Evolutionary conservation across 495 filamentous ascomycete species (phyloP).

Genomic region (Penicillium ochrochloron): DNA sequence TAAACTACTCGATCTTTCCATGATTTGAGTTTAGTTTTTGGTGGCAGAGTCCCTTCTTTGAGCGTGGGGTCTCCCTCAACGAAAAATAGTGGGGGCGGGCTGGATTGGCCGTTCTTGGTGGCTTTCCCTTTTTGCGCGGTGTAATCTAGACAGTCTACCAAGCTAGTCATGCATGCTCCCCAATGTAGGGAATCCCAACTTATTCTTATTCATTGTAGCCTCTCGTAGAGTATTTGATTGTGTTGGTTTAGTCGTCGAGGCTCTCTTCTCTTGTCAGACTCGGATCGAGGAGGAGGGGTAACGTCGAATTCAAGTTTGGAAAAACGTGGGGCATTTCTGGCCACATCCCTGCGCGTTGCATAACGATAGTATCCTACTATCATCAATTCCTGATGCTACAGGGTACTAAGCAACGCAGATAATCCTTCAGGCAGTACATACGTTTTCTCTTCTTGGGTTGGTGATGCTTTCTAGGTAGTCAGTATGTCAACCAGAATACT

Average conservation of each 20-base stretch:
- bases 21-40: conserved; percentile 19
- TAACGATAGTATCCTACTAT: no score
- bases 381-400: no score
- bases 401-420: no score
- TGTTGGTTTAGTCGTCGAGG: background rate
- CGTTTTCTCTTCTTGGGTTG: no score
- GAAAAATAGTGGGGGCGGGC: background rate
- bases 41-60: conserved; percentile 26
- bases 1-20: conserved; percentile 40
- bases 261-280: background rate
- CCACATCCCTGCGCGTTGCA: no score
- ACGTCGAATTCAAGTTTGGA: no score
- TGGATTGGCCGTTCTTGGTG: conserved; percentile 21
- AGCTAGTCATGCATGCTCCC: conserved; percentile 31
- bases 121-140: conserved; percentile 28
- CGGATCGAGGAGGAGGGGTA: background rate
- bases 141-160: conserved; percentile 36
- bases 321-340: no score
- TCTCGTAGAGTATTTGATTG: background rate
- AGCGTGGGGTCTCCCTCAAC: conserved; percentile 19
- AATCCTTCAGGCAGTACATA: no score
- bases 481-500: background rate
- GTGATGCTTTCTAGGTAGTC: no score
- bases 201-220: background rate
- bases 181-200: conserved; percentile 14